Conservation (phyloP, 192 early-diverging fungal species). For the Backusella tarrabulga region DNA sequence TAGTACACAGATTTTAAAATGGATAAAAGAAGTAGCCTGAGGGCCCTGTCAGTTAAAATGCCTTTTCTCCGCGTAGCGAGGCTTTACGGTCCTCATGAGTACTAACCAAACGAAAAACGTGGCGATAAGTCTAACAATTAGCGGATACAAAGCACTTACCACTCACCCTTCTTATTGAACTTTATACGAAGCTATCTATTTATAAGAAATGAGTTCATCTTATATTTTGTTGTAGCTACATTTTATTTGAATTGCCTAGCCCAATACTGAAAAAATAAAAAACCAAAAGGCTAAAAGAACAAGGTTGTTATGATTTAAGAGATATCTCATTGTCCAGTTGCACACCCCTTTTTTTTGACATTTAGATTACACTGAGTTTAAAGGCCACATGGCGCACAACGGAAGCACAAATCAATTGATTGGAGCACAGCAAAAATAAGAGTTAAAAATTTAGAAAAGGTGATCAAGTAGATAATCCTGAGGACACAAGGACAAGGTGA, state of each 20-base stretch:
- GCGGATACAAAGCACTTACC: not conserved
- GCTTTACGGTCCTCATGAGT: not conserved
- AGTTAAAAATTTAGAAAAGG: not conserved
- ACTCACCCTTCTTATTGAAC: not conserved
- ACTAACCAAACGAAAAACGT: slow-evolving; percentile 1
- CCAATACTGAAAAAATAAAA: not conserved
- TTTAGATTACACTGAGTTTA: not conserved
- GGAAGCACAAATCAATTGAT: not conserved
- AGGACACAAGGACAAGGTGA: slow-evolving; percentile 3
- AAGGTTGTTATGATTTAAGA: not conserved
- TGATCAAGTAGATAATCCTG: not conserved
- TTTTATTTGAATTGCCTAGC: not conserved
- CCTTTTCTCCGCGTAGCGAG: not conserved
- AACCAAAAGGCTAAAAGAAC: not conserved
- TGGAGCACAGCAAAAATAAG: not conserved
- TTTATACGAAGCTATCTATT: not conserved
- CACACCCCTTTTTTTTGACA: not conserved
- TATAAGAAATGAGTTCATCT: not conserved
- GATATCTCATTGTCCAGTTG: not conserved
- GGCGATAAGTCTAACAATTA: not conserved
- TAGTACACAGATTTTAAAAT: not conserved
- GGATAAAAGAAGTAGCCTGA: not conserved
- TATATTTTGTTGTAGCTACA: not conserved
- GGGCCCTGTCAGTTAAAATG: not conserved
- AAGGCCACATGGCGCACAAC: slow-evolving; percentile 5